Evolutionary conservation across 2,329 filamentous ascomycete species (phyloP), one percentile per base, ranked within the genome.

Genomic region (Orbilia ellipsospora): DNA sequence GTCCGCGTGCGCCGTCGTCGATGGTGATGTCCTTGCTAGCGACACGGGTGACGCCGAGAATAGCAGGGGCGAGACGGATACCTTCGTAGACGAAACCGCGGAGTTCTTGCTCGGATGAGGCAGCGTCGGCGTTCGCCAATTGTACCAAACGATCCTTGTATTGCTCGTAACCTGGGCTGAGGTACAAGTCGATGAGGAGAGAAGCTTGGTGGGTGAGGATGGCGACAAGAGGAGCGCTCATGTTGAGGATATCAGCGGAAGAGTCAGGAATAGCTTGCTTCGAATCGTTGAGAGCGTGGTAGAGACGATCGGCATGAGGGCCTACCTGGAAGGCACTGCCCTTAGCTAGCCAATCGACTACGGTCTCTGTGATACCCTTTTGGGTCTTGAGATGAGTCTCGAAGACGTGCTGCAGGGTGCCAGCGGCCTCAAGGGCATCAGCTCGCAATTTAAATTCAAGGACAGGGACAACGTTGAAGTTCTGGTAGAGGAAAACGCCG

Each of bases 51-150:
- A 87, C 80, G n/a, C 85, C 85, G 0, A 85, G 85, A 1, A 86
- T 83, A 1, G 85, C 84, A 16, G 85, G 84, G 4, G 84, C 84
- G 78, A 86, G 85, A 10, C 86, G 84, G 84, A 87, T 87, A 50
- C 85, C 86, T 79, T 87, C 86, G 77, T 83, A 86, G 1, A 87
- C 85, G 79, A 85, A 87, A 12, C 85, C 85, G 77, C 85, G 84
- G 0, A 87, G 82, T 78, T 87, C 85, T 36, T 80, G 79, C 62
- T 84, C 82, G 1, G 85, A 82, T 0, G 81, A 80, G 2, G 80
- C 80, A 4, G 83, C 81, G 51, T 85, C 82, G 77, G 82, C 82
- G 72, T 86, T 82, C 0, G 85, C 82, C 16, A 87, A 83, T 78
- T 86, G 82, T 20, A 86, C 79, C 68, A 87, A 86, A 36, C 85